These are phyloP conservation scores for Apiotrichum laibachii DNA, from an alignment of 1,284 basidiomycete genomes.

Conservation along the genomic window DNA sequence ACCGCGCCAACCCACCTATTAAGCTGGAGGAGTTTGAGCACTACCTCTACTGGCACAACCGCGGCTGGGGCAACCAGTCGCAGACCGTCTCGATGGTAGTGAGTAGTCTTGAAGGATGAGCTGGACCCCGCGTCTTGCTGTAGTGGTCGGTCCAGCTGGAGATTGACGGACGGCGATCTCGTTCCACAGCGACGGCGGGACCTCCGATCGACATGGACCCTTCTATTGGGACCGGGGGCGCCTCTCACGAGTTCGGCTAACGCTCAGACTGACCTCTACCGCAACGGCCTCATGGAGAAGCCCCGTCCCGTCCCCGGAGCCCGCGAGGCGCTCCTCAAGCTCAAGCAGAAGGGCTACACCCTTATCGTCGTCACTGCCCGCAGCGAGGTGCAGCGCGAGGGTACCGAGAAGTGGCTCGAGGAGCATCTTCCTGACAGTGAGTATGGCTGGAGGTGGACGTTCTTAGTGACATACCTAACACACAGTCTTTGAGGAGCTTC, in stretches of 20 bases:
- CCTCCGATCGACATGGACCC: too few species aligned
- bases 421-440: slow-evolving; percentile 62
- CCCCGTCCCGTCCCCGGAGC: slow-evolving; percentile 62
- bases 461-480: too few species aligned
- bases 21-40: slow-evolving; percentile 63
- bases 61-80: slow-evolving; percentile 69
- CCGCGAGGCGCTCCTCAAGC: slow-evolving; percentile 58
- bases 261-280: slow-evolving; percentile 16
- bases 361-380: slow-evolving; percentile 71
- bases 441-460: slow-evolving; percentile 11
- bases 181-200: too few species aligned
- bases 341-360: slow-evolving; percentile 64
- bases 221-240: too few species aligned
- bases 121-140: too few species aligned
- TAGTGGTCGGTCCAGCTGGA: too few species aligned
- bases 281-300: slow-evolving; percentile 51
- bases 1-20: slow-evolving; percentile 57
- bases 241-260: too few species aligned
- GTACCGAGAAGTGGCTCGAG: slow-evolving; percentile 66
- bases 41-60: slow-evolving; percentile 60
- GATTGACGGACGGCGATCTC: too few species aligned
- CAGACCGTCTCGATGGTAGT: slow-evolving; percentile 46
- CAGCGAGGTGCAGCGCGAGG: slow-evolving; percentile 58
- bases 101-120: slow-evolving; percentile 13
- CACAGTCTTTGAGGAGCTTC: slow-evolving; percentile 64